Conservation (phyloP, 2,329 filamentous ascomycete species). For the Corynespora cassiicola region DNA sequence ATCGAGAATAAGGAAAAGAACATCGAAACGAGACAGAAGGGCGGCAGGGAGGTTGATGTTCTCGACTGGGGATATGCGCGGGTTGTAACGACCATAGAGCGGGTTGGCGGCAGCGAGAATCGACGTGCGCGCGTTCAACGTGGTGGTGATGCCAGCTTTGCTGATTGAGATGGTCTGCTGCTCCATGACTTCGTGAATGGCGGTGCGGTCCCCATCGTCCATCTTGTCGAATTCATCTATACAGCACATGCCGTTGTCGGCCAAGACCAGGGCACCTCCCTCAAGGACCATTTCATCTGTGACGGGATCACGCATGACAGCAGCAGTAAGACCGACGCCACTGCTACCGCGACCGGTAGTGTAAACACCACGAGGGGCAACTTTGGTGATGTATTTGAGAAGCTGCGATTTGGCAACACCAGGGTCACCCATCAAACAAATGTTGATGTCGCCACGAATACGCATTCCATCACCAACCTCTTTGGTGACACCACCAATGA, state of each 20-base stretch:
- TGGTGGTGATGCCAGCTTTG: conserved; percentile 95
- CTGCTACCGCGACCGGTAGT: conserved; percentile 82
- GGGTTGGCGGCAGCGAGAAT: conserved; percentile 97
- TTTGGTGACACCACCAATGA: conserved; percentile 96
- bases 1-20: conserved; percentile 96
- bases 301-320: conserved; percentile 83
- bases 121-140: conserved; percentile 92
- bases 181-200: conserved; percentile 89
- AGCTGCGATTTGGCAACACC: conserved; percentile 99
- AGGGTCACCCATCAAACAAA: conserved; percentile 98
- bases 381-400: conserved; percentile 97
- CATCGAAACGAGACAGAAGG: conserved; percentile 93
- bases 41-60: conserved; percentile 99
- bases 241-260: conserved; percentile 84
- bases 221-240: conserved; percentile 92
- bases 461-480: conserved; percentile 98
- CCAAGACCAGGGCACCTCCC: conserved; percentile 78
- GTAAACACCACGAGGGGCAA: conserved; percentile 89
- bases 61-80: conserved; percentile 93
- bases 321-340: conserved; percentile 81
- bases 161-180: conserved; percentile 87
- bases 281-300: conserved; percentile 87
- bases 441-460: conserved; percentile 98
- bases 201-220: conserved; percentile 82
- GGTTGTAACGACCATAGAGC: conserved; percentile 97